Conservation (phyloP, 139 green algal species). For the Chlamydomonas asymmetrica region DNA sequence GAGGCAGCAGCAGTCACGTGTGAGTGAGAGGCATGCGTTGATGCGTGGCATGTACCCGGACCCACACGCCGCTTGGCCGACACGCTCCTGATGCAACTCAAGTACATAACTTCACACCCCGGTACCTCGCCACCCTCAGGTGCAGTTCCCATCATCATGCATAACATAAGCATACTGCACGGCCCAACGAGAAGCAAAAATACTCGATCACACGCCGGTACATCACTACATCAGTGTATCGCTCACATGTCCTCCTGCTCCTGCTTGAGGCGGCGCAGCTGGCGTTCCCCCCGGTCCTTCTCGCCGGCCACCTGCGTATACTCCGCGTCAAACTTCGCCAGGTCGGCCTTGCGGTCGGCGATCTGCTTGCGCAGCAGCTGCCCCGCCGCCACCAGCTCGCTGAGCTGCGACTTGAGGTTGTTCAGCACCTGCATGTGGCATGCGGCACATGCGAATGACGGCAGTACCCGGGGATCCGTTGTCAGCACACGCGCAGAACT, state of each 20-base stretch:
- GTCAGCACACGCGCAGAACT: no score
- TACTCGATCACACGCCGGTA: no score
- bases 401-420: constrained; percentile 66
- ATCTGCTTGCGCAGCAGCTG: constrained; percentile 50
- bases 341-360: constrained; percentile 43
- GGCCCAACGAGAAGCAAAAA: no score
- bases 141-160: no score
- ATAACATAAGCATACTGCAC: no score
- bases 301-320: constrained; percentile 25
- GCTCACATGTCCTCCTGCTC: constrained; percentile 70
- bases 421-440: constrained; percentile 67
- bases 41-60: no score
- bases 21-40: no score
- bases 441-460: neutral
- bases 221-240: no score
- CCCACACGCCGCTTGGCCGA: no score
- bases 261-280: constrained; percentile 46
- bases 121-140: no score
- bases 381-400: constrained; percentile 41
- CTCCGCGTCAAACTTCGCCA: constrained; percentile 55
- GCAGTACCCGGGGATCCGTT: neutral
- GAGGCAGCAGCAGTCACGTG: no score
- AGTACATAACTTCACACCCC: neutral
- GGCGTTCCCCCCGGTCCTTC: constrained; percentile 34
- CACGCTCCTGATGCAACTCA: no score